Evolutionary conservation across 495 filamentous ascomycete species (phyloP).

Genomic region (Ascodesmis nigricans): DNA sequence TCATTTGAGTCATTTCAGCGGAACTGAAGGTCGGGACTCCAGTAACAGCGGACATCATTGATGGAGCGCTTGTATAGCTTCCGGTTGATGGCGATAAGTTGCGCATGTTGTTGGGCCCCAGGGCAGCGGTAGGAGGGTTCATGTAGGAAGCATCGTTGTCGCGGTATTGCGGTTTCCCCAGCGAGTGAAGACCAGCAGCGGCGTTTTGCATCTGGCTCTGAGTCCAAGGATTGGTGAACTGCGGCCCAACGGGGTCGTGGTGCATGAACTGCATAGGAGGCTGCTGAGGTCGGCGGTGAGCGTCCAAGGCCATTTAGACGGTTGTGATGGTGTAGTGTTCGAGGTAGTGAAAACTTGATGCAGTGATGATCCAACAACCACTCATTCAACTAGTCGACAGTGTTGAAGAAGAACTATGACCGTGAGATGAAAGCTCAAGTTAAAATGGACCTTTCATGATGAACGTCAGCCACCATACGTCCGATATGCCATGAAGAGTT

Average conservation of each 20-base stretch:
- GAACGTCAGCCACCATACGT: too few relatives aligned
- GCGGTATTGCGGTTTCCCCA: constrained; percentile 21
- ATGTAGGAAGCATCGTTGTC: constrained; percentile 28
- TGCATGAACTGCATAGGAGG: constrained; percentile 3
- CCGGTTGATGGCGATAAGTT: constrained; percentile 37
- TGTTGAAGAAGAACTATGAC: too few relatives aligned
- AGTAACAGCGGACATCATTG: constrained; percentile 23
- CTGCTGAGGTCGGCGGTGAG: constrained; percentile 4
- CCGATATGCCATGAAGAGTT: too few relatives aligned
- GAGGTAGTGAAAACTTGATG: constrained; percentile 1
- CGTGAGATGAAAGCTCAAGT: too few relatives aligned
- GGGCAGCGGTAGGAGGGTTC: constrained; percentile 18
- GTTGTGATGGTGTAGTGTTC: constrained; percentile 2
- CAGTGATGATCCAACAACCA: constrained; percentile 6
- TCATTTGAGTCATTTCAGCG: constrained; percentile 24
- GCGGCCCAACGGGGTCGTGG: constrained; percentile 17
- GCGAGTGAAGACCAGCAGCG: constrained; percentile 27
- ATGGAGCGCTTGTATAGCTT: constrained; percentile 14
- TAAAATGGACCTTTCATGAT: too few relatives aligned
- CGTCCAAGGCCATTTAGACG: constrained; percentile 3
- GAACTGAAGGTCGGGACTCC: constrained; percentile 22
- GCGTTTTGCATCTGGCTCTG: constrained; percentile 32
- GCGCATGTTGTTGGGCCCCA: constrained; percentile 33
- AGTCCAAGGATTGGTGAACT: constrained; percentile 87
- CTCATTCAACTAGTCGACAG: constrained; percentile 4